A percentile compares a stretch with the other conserved stretches of the same genome.
phyloP scores from a whole-genome alignment of 805 yeast genomes.

The Ogataea wickerhamii region DNA sequence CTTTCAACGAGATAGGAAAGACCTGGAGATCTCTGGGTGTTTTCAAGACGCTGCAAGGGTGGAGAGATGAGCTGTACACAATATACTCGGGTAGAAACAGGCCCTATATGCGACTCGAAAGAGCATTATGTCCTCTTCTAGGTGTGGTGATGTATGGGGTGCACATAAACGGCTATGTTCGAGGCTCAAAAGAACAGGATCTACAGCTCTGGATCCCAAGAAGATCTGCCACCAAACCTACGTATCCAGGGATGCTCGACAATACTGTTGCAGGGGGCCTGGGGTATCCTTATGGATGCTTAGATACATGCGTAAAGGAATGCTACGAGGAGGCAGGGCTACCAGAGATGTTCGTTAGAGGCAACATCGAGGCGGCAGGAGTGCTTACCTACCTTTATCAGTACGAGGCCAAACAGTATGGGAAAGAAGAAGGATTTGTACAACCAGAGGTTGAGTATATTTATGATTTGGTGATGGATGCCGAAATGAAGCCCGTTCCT shows the following conservation, averaged over 20 bases:
- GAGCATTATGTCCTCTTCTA: slow-evolving; percentile 74
- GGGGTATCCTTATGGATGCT: slow-evolving; percentile 71
- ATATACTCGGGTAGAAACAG: slow-evolving; percentile 53
- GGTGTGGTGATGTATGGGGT: slow-evolving; percentile 91
- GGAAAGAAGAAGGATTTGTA: slow-evolving; percentile 49
- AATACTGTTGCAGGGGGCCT: slow-evolving; percentile 95
- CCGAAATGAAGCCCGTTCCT: slow-evolving; percentile 48
- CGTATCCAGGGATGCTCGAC: slow-evolving; percentile 89
- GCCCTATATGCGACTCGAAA: slow-evolving; percentile 70
- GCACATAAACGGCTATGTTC: slow-evolving; percentile 76
- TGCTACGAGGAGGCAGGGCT: slow-evolving; percentile 89
- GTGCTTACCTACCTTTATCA: slow-evolving; percentile 63
- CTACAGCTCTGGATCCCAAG: slow-evolving; percentile 79
- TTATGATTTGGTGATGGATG: slow-evolving; percentile 63
- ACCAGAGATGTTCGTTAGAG: slow-evolving; percentile 44
- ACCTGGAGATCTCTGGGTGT: slow-evolving; percentile 35
- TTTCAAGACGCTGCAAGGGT: slow-evolving; percentile 51
- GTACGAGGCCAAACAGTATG: slow-evolving; percentile 28
- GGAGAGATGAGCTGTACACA: slow-evolving; percentile 84
- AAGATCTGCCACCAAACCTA: slow-evolving; percentile 71
- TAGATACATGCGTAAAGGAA: slow-evolving; percentile 81
- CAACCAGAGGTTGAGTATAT: slow-evolving; percentile 89
- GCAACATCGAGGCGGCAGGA: slow-evolving; percentile 52
- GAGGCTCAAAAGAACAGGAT: slow-evolving; percentile 33
- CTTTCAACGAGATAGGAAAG: slow-evolving; percentile 42